Conservation (phyloP, 2,329 filamentous ascomycete species). For the Metarhizium brunneum region DNA sequence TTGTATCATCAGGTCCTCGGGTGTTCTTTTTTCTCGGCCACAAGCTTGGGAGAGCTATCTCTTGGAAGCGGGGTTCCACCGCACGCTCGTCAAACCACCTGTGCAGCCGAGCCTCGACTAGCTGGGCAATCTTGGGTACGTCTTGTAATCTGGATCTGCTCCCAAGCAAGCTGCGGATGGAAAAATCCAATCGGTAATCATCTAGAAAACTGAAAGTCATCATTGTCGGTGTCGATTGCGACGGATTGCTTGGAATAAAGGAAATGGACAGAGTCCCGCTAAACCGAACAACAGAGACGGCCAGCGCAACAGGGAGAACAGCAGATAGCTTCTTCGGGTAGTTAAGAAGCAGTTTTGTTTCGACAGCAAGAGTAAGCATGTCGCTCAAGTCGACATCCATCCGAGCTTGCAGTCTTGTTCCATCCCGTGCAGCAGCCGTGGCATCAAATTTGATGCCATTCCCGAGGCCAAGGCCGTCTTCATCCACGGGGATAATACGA, state of each 20-base stretch:
- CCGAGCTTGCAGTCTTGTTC: conserved; percentile 76
- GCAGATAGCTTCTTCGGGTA: conserved; percentile 87
- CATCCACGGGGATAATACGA: conserved; percentile 82
- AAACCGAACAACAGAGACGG: conserved; percentile 87
- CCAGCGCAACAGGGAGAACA: conserved; percentile 81
- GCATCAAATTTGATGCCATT: conserved; percentile 41
- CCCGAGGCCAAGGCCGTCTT: conserved; percentile 57
- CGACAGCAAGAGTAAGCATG: conserved; percentile 87
- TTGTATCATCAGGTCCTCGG: conserved; percentile 56
- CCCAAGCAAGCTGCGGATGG: conserved; percentile 69
- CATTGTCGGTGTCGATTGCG: conserved; percentile 67
- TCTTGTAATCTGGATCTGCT: conserved; percentile 74
- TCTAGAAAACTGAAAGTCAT: conserved; percentile 92
- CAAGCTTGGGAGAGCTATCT: conserved; percentile 71
- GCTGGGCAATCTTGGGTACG: conserved; percentile 79
- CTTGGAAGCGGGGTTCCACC: conserved; percentile 79
- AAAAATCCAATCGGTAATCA: conserved; percentile 78
- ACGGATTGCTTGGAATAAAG: conserved; percentile 70
- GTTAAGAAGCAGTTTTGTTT: conserved; percentile 90
- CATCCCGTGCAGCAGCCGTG: conserved; percentile 45
- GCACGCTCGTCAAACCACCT: conserved; percentile 83
- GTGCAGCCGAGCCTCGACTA: conserved; percentile 71
- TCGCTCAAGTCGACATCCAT: conserved; percentile 98
- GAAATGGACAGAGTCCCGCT: conserved; percentile 90
- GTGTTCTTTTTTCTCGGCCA: conserved; percentile 84